Evolutionary conservation across 441 rosid species (phyloP).

Genomic region (Euphorbia schlechtendalii): DNA sequence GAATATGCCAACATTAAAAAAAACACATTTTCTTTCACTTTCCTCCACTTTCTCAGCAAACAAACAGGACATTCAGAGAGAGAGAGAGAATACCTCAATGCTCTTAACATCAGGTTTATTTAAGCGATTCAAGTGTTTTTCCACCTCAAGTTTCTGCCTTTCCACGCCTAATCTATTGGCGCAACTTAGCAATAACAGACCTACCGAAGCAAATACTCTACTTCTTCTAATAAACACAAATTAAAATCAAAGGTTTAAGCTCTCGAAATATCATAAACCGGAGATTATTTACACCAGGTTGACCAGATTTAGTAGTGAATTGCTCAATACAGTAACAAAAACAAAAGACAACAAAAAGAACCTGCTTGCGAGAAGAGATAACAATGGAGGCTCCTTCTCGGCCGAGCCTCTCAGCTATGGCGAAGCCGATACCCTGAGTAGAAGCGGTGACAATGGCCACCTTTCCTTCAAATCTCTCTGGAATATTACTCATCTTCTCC

Average conservation of each 20-base stretch:
- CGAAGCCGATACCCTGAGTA: constrained; percentile 85
- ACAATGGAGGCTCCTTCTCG: constrained; percentile 88
- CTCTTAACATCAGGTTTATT: constrained; percentile 76
- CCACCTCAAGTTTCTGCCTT: constrained; percentile 65
- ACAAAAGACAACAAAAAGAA: constrained; percentile 8
- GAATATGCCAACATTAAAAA: not conserved
- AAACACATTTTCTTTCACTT: constrained; percentile 9
- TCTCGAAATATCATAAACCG: too few species aligned
- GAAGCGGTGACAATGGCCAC: constrained; percentile 91
- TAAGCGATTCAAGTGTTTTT: constrained; percentile 76
- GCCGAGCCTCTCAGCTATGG: constrained; percentile 70
- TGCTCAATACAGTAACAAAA: not conserved
- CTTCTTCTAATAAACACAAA: constrained; percentile 13
- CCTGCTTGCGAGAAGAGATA: constrained; percentile 94
- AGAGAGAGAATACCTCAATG: constrained; percentile 49
- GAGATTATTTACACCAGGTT: too few species aligned
- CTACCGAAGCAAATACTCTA: constrained; percentile 26
- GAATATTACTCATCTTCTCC: constrained; percentile 34
- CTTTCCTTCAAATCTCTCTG: constrained; percentile 62
- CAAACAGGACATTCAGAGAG: constrained; percentile 19
- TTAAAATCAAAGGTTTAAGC: too few species aligned
- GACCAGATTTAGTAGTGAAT: not conserved
- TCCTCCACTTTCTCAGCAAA: constrained; percentile 24
- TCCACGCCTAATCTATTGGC: constrained; percentile 54
- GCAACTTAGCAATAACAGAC: constrained; percentile 36